Percentiles rank a stretch among this genome's conserved stretches.
Evolutionary conservation across 192 early-diverging fungal genomes (phyloP).

Genomic region (Glomus cerebriforme): DNA sequence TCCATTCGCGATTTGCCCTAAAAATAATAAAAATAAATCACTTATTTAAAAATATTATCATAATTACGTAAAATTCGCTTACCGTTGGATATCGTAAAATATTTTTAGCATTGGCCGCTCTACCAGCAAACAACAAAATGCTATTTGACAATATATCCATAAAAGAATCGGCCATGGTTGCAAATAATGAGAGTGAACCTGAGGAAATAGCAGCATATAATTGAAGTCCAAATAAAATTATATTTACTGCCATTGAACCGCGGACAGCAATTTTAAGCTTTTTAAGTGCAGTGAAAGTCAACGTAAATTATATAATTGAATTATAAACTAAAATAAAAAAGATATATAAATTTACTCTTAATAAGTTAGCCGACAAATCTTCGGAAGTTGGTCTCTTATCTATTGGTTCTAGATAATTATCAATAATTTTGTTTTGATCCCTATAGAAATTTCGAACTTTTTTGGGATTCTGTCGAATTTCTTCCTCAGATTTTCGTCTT

Average conservation of each 20-base stretch:
- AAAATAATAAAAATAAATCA: neutral
- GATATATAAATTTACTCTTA: constrained; percentile 41
- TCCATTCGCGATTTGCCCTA: constrained; percentile 75
- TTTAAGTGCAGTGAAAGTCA: neutral
- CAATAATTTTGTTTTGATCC: constrained; percentile 81
- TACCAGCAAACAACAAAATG: constrained; percentile 63
- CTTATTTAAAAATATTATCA: neutral
- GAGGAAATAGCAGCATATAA: constrained; percentile 74
- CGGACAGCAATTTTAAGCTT: constrained; percentile 70
- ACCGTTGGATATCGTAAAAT: constrained; percentile 73
- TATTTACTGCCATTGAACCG: constrained; percentile 67
- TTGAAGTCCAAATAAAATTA: constrained; percentile 67
- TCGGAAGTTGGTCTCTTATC: constrained; percentile 41
- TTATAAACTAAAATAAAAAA: neutral
- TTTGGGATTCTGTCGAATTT: constrained; percentile 46
- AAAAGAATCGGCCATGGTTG: constrained; percentile 78
- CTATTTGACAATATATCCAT: constrained; percentile 77
- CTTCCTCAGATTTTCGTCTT: constrained; percentile 52
- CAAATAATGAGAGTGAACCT: constrained; percentile 74
- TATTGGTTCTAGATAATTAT: constrained; percentile 64
- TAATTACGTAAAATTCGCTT: constrained; percentile 23
- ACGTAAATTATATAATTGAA: neutral
- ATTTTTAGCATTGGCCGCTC: constrained; percentile 61
- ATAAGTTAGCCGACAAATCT: constrained; percentile 40
- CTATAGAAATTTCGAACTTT: constrained; percentile 74